Evolutionary conservation across 306 rosid species (phyloP), one percentile per base, ranked within the genome.

Genomic region (Malus sieversii): DNA sequence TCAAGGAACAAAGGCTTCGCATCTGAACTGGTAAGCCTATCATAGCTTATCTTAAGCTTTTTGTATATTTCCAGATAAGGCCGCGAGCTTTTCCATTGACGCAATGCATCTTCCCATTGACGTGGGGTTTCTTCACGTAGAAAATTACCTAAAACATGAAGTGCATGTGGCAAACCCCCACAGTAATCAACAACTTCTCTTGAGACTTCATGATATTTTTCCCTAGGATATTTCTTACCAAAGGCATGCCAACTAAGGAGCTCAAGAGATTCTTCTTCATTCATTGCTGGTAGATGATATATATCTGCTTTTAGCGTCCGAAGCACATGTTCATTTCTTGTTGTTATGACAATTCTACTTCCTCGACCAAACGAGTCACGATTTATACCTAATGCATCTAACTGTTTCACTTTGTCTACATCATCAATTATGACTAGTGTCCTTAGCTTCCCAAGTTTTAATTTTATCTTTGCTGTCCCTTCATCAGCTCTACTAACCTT

Each of bases 121-220:
- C 4, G 0, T 62, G 4, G 18, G 6, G 22, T 66, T 57, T 83
- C 78, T 4, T 46, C 35, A 1, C 0, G 18, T 6, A 87, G 69
- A 29, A 57, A 75, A 32, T 82, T 80, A 0, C 90, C 90, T 73
- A 78, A 52, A 2, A 70, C 80, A 62, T 80, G 62, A 52, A 84
- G 85, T 4, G 88, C 88, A 5, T 84, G 18, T 10, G 90, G 90
- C 3, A 87, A 15, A 33, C 90, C 88, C 4, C 75, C 52, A 65
- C 77, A 75, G 8, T 78, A 82, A 33, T 72, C 4, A 48, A 75
- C 72, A 1, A 67, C 81, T 1, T 10, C 5, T 52, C 44, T 69
- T 1, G 85, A 68, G 16, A 87, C 76, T 1, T 45, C 25, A 20
- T 0, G 1, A 46, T 70, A 82, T 4, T 27, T 74, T 46, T 77